phyloP scores from a whole-genome alignment of 2,329 filamentous ascomycete genomes.

The Aspergillus tamarii region DNA sequence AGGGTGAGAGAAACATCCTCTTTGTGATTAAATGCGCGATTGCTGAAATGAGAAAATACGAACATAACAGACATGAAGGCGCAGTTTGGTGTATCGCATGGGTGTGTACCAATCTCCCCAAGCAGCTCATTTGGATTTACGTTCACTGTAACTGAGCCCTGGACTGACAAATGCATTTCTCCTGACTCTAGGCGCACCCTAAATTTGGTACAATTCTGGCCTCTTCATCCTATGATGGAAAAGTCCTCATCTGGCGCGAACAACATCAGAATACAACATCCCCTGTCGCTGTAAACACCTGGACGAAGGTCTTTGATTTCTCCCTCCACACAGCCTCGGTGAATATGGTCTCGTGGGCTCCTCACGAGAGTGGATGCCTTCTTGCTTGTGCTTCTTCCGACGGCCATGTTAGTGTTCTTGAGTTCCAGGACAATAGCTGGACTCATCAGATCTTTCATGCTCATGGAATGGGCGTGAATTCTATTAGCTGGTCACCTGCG shows the following conservation, averaged over 20 bases:
- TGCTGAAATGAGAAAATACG: constrained; percentile 13
- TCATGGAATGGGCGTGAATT: constrained; percentile 92
- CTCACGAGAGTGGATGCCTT: constrained; percentile 91
- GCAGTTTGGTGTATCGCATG: constrained; percentile 98
- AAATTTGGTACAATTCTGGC: constrained; percentile 98
- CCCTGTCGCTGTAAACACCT: constrained; percentile 57
- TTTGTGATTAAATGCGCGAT: constrained; percentile 1
- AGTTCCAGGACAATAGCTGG: constrained; percentile 96
- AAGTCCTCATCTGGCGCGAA: constrained; percentile 98
- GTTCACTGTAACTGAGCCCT: background rate
- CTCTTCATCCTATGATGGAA: constrained; percentile 93
- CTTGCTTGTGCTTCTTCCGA: constrained; percentile 94
- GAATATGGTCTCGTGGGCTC: constrained; percentile 97
- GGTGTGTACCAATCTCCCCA: constrained; percentile 49
- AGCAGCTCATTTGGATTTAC: background rate
- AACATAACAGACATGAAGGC: constrained; percentile 76
- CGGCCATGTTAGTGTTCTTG: constrained; percentile 88
- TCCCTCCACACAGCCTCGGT: constrained; percentile 92
- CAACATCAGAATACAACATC: constrained; percentile 53
- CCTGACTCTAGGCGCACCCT: constrained; percentile 69
- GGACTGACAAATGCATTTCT: constrained; percentile 9
- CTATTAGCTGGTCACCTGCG: constrained; percentile 91
- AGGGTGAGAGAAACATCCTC: constrained; percentile 63
- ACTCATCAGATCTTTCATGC: constrained; percentile 87
- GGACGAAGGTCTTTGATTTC: constrained; percentile 91